Evolutionary conservation across 2,329 filamentous ascomycete genomes (phyloP), one percentile per base, ranked within the genome.

Genomic region (Aspergillus fijiensis): DNA sequence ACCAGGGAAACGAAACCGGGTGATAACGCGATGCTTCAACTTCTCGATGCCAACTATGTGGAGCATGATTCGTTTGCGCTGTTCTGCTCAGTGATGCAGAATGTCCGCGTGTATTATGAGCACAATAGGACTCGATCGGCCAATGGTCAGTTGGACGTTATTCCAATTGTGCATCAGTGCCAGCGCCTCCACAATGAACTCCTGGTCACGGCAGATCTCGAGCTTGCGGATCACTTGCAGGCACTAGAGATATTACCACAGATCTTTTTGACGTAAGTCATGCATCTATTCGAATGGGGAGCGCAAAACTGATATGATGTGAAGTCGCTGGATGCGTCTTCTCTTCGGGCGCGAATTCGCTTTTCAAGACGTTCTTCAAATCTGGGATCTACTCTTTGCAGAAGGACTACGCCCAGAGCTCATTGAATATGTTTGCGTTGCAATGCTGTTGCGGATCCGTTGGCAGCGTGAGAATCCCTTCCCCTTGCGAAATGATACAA

Each of bases 321-420:
- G 4, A 47, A 61, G 42, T 16, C 92, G 95, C 59, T 99, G 95
- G 95, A 90, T 98, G 60, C 87, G 95, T 29, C 85, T 99, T 1
- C 79, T 99, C 0, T 98, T 98, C 71, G 93, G 94, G 52, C 86
- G 95, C 65, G 95, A 99, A 74, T 98, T 97, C 68, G 87, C 91
- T 0, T 96, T 98, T 62, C 87, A 93, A 57, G 87, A 96, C 63
- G 84, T 93, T 47, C 84, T 99, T 42, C 80, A 86, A 23, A 84
- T 99, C 58, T 99, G 95, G 95, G 95, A 99, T 77, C 85, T 88
- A 7, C 81, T 99, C 1, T 96, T 99, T 72, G 90, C 93, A 2
- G 87, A 96, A 69, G 93, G 96, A 68, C 84, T 94, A 7, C 84
- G 85, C 0, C 78, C 96, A 29, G 87, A 92, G 53, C 80, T 98